These are phyloP conservation scores for Cladophialophora exuberans DNA, from an alignment of 2,329 filamentous ascomycete species.

Conservation along the genomic window DNA sequence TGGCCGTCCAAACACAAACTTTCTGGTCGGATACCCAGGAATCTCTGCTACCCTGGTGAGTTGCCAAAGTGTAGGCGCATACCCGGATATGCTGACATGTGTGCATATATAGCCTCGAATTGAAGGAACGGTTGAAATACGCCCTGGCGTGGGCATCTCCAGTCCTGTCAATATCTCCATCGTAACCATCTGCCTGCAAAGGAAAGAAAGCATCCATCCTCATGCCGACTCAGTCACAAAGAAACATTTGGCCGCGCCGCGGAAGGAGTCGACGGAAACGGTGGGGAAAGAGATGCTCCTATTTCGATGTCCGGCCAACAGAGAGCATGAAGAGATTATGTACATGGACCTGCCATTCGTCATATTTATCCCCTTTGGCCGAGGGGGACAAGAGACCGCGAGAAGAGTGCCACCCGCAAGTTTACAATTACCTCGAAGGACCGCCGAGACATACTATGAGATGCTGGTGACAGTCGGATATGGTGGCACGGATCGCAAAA, in stretches of 20 bases:
- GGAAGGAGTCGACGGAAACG: conserved; percentile 87
- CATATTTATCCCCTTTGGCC: conserved; percentile 93
- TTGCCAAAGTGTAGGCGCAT: conserved; percentile 35
- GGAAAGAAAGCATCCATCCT: conserved; percentile 94
- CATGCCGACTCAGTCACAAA: conserved; percentile 92
- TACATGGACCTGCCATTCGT: conserved; percentile 98
- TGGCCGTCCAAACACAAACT: conserved; percentile 94
- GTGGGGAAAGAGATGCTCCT: conserved; percentile 95
- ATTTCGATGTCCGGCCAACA: conserved; percentile 81
- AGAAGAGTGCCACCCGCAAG: conserved; percentile 89
- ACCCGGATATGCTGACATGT: conserved; percentile 23
- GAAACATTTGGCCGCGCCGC: conserved; percentile 84
- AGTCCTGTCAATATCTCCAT: conserved; percentile 89
- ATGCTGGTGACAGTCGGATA: conserved; percentile 95
- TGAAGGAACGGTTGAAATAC: conserved; percentile 96
- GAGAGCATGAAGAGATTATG: conserved; percentile 84
- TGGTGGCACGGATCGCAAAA: conserved; percentile 81
- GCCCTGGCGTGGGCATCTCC: conserved; percentile 80
- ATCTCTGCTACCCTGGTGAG: conserved; percentile 96
- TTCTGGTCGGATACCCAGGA: conserved; percentile 94
- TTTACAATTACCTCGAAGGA: conserved; percentile 84
- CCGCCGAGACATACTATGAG: conserved; percentile 97
- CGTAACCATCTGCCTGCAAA: conserved; percentile 90
- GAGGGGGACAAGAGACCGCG: conserved; percentile 86
- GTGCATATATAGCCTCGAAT: conserved; percentile 80